phyloP scores from a whole-genome alignment of 2,329 filamentous ascomycete genomes.

The Fusarium brevicatenulatum region DNA sequence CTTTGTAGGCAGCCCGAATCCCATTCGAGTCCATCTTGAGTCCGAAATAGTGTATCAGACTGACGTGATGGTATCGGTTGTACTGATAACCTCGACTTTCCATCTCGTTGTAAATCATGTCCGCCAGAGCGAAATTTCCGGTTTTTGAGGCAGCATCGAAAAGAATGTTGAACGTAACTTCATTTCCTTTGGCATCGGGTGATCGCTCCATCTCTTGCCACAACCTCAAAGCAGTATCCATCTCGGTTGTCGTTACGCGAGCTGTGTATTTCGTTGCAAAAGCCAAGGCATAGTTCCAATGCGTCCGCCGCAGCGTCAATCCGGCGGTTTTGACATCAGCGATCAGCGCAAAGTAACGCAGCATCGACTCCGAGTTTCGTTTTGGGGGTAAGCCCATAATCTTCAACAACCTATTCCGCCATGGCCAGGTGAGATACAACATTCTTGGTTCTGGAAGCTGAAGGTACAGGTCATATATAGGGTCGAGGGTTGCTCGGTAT shows the following conservation, averaged over 20 bases:
- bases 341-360: constrained; percentile 84
- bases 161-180: constrained; percentile 92
- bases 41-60: constrained; percentile 85
- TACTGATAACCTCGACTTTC: constrained; percentile 71
- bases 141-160: constrained; percentile 90
- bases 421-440: constrained; percentile 58
- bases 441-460: constrained; percentile 63
- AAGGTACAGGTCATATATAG: constrained; percentile 61
- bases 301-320: constrained; percentile 70
- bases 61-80: constrained; percentile 84
- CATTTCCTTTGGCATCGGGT: constrained; percentile 71
- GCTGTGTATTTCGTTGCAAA: constrained; percentile 78
- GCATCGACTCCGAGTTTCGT: constrained; percentile 70
- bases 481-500: constrained; percentile 52
- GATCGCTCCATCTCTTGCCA: constrained; percentile 92
- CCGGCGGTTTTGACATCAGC: constrained; percentile 83
- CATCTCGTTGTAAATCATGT: constrained; percentile 89
- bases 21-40: constrained; percentile 77
- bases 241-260: constrained; percentile 68
- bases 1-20: constrained; percentile 79
- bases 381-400: constrained; percentile 72
- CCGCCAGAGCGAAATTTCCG: constrained; percentile 83
- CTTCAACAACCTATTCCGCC: constrained; percentile 73
- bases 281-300: constrained; percentile 88
- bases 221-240: constrained; percentile 72